Evolutionary conservation across 768 basidiomycete species (phyloP).

Genomic region (Cystoderma amianthinum): DNA sequence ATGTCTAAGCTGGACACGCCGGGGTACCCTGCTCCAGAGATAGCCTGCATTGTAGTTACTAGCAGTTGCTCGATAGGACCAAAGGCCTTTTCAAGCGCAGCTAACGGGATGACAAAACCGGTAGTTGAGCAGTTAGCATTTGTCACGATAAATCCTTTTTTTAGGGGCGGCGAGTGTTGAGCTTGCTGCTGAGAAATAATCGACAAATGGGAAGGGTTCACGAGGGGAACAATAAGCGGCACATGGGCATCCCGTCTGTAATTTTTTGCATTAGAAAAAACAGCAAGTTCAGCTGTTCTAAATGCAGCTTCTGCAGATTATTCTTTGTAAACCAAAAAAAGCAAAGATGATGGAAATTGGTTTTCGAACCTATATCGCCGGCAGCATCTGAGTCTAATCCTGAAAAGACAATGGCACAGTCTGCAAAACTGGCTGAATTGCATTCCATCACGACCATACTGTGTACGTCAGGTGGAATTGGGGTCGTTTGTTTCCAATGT

Average conservation of each 20-base stretch:
- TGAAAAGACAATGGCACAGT: constrained; percentile 86
- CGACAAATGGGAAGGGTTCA: constrained; percentile 80
- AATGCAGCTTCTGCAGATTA: constrained; percentile 79
- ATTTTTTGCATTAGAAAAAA: constrained; percentile 98
- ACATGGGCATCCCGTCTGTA: constrained; percentile 88
- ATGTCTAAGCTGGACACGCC: constrained; percentile 88
- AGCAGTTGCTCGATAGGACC: constrained; percentile 90
- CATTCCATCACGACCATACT: constrained; percentile 71
- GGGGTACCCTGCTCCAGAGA: constrained; percentile 97
- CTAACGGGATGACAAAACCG: constrained; percentile 84
- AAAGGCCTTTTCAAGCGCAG: constrained; percentile 83
- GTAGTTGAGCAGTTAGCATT: constrained; percentile 99
- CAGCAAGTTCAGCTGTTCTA: constrained; percentile 77
- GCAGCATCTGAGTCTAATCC: constrained; percentile 96
- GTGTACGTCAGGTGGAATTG: constrained; percentile 61
- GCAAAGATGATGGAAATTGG: too few relatives aligned
- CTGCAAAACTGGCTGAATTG: constrained; percentile 65
- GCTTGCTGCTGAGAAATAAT: constrained; percentile 81
- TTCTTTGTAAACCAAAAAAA: constrained; percentile 25
- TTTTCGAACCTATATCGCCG: constrained; percentile 83
- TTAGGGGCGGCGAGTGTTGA: constrained; percentile 57
- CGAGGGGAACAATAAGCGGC: constrained; percentile 94
- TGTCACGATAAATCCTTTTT: constrained; percentile 91
- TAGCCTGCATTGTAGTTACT: constrained; percentile 96
- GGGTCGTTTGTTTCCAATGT: constrained; percentile 83